Evolutionary conservation across 2,329 filamentous ascomycete species (phyloP).

Genomic region (Penicillium sp.): DNA sequence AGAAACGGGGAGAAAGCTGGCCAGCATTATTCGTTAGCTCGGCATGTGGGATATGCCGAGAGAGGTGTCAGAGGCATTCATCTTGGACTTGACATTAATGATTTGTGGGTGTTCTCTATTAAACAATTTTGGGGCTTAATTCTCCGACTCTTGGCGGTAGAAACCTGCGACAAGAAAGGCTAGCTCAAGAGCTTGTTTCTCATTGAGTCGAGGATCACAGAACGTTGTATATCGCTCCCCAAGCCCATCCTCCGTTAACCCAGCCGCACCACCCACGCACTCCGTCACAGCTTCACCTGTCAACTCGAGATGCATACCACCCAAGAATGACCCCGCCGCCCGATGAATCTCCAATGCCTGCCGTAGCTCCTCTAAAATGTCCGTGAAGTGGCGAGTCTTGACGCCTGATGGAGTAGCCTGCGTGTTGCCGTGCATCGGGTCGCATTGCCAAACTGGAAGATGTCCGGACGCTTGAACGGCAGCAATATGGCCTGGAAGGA

Average conservation of each 20-base stretch:
- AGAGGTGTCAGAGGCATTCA: too few relatives aligned
- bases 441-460: constrained; percentile 92
- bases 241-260: constrained; percentile 83
- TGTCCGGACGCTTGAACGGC: constrained; percentile 81
- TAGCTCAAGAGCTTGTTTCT: constrained; percentile 95
- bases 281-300: constrained; percentile 97
- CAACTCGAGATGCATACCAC: constrained; percentile 91
- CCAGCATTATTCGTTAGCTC: too few relatives aligned
- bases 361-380: constrained; percentile 85
- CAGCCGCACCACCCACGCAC: constrained; percentile 88
- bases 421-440: constrained; percentile 93
- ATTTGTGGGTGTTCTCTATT: too few relatives aligned
- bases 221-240: constrained; percentile 92
- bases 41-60: too few relatives aligned
- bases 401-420: constrained; percentile 72
- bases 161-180: constrained; percentile 92
- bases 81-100: too few relatives aligned
- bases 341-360: constrained; percentile 85
- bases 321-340: constrained; percentile 80
- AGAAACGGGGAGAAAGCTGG: too few relatives aligned
- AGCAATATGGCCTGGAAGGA: constrained; percentile 84
- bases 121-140: not conserved
- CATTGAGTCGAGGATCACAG: constrained; percentile 93
- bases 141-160: constrained; percentile 58
- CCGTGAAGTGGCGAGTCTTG: constrained; percentile 89